Evolutionary conservation across 2,329 filamentous ascomycete species (phyloP), one percentile per base, ranked within the genome.

Genomic region (Nannizziopsis barbatae): DNA sequence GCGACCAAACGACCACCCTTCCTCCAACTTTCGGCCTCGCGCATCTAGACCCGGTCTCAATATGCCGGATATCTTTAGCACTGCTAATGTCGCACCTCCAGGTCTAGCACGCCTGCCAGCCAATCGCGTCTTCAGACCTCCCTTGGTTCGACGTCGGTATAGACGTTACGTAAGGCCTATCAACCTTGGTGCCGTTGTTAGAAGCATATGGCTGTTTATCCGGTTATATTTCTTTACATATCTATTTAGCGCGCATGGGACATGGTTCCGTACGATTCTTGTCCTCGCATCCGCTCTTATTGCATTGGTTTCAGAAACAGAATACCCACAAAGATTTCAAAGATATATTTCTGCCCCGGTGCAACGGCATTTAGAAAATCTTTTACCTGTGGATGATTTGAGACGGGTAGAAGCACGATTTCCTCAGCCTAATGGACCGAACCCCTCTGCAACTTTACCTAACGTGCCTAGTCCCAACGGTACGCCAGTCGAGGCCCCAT

Each of bases 171-270:
- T 43, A 10, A 44, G 46, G 38, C 32, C 46, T 20, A 49, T 49
- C 35, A 49, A 49, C 20, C 20, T 49, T 12, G 32, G 30, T 5
- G 40, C 40, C 14, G 31, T 49, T 9, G 52, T 70, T 14, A 51
- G 65, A 41, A 71, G 74, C 20, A 54, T 74, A 18, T 82, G 79
- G 79, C 68, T 80, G 2, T 70, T 80, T 18, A 62, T 79, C 42
- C 73, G 78, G 8, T 61, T 81, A 15, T 72, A 76, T 50, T 71
- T 75, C 50, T 77, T 81, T 57, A 71, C 74, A 47, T 80, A 77
- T 58, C 71, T 81, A 56, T 71, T 80, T 51, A 72, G 72, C 22
- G 69, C 70, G 17, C 64, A 69, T n/a, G 68, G 67, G 5, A 69
- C 66, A 3, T 71, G 67, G 67, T 62, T 64, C 8, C 67, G 70